Conservation (phyloP, 2,329 filamentous ascomycete genomes). For the Aspergillus brunneoviolaceus region DNA sequence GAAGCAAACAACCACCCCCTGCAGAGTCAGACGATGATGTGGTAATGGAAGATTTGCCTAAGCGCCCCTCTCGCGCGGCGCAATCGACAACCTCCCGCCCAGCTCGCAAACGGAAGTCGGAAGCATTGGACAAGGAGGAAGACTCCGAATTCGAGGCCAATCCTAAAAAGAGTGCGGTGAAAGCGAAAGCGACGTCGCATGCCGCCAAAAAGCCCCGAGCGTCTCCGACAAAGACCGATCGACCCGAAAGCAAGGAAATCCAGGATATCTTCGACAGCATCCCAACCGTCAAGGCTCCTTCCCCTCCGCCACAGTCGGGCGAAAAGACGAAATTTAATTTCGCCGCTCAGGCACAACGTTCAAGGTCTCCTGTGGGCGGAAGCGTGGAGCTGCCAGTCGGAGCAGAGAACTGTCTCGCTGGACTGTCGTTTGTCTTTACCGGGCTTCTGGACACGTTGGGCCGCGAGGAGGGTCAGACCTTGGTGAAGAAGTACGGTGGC, state of each 20-base stretch:
- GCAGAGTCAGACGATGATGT: conserved; percentile 47
- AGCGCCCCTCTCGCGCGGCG: conserved; percentile 49
- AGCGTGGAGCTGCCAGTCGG: conserved; percentile 75
- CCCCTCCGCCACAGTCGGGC: conserved; percentile 71
- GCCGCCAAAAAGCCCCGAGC: conserved; percentile 52
- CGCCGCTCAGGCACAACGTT: conserved; percentile 59
- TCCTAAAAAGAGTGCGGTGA: conserved; percentile 55
- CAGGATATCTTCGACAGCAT: conserved; percentile 87
- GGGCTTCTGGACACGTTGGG: conserved; percentile 78
- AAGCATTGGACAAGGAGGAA: conserved; percentile 52
- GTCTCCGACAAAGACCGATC: conserved; percentile 64
- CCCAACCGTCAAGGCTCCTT: conserved; percentile 76
- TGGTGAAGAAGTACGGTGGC: conserved; percentile 92
- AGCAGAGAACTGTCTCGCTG: conserved; percentile 83
- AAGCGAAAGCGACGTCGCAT: conserved; percentile 36
- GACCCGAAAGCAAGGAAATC: conserved; percentile 67
- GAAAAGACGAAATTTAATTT: conserved; percentile 76
- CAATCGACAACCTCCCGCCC: conserved; percentile 38
- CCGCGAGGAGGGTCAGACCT: conserved; percentile 76
- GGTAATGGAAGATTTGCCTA: conserved; percentile 53
- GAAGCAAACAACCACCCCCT: conserved; percentile 33
- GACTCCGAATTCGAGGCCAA: conserved; percentile 58
- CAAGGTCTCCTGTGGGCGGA: conserved; percentile 63
- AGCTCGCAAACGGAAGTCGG: conserved; percentile 58
- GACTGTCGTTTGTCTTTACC: conserved; percentile 92